A percentile compares a stretch with the other conserved stretches of the same genome.
Conservation (phyloP, 1,284 basidiomycete genomes). For the Boletus nobilissimus region DNA sequence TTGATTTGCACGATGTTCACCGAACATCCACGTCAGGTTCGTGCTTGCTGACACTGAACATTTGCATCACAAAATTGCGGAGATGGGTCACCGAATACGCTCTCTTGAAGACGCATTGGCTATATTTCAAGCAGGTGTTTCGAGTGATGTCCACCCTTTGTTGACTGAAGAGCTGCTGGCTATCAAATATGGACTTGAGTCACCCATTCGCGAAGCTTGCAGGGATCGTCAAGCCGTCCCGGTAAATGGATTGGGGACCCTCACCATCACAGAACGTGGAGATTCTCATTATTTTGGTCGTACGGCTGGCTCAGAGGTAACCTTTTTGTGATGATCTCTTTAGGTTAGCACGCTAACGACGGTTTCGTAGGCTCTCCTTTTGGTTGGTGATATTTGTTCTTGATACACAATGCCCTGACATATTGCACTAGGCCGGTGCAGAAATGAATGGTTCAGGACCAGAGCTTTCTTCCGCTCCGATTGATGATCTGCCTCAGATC, state of each 20-base stretch:
- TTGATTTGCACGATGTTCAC: neutral
- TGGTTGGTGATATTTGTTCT: slow-evolving; percentile 41
- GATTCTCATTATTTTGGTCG: slow-evolving; percentile 78
- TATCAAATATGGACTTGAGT: slow-evolving; percentile 67
- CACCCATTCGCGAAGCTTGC: slow-evolving; percentile 41
- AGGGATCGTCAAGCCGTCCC: slow-evolving; percentile 46
- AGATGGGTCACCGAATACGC: slow-evolving; percentile 79
- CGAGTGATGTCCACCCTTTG: slow-evolving; percentile 71
- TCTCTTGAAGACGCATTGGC: slow-evolving; percentile 75
- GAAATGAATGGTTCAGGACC: slow-evolving; percentile 51
- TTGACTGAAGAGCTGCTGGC: slow-evolving; percentile 69
- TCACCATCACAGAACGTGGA: slow-evolving; percentile 69
- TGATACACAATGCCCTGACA: slow-evolving; percentile 17
- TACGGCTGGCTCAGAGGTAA: slow-evolving; percentile 65
- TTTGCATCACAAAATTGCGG: slow-evolving; percentile 72
- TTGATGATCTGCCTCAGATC: slow-evolving; percentile 48
- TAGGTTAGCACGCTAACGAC: slow-evolving; percentile 21
- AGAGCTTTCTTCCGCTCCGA: slow-evolving; percentile 39
- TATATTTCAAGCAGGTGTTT: slow-evolving; percentile 68
- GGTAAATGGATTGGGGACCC: slow-evolving; percentile 63
- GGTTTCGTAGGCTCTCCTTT: slow-evolving; percentile 38
- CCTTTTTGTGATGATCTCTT: neutral
- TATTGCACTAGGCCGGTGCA: slow-evolving; percentile 57
- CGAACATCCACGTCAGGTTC: slow-evolving; percentile 53
- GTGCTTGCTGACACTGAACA: slow-evolving; percentile 77